Percentiles rank a stretch among this genome's conserved stretches.
Evolutionary conservation across 257 asterid genomes (phyloP).

Genomic region (Penstemon davidsonii): DNA sequence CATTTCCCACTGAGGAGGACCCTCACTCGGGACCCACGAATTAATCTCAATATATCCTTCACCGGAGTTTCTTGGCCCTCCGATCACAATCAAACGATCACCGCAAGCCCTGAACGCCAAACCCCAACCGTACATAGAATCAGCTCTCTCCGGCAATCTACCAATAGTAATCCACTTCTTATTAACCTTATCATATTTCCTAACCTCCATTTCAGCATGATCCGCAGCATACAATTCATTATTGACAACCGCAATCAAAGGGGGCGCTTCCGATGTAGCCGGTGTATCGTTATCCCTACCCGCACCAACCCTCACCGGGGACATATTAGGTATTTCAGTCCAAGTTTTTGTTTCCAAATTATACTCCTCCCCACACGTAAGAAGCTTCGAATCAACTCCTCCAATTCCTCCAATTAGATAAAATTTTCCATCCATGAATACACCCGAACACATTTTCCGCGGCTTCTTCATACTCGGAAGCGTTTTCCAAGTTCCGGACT

Average conservation of each 20-base stretch:
- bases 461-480: constrained; percentile 75
- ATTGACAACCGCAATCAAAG: constrained; percentile 80
- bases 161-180: constrained; percentile 60
- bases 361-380: constrained; percentile 54
- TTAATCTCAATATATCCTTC: constrained; percentile 55
- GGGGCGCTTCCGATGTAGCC: constrained; percentile 82
- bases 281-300: constrained; percentile 56
- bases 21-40: constrained; percentile 54
- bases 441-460: constrained; percentile 86
- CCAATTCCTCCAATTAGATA: constrained; percentile 72
- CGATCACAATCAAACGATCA: constrained; percentile 62
- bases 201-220: constrained; percentile 75
- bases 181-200: constrained; percentile 53
- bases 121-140: constrained; percentile 74
- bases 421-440: constrained; percentile 72
- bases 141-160: constrained; percentile 72
- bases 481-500: constrained; percentile 49
- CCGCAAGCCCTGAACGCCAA: constrained; percentile 61
- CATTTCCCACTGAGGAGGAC: constrained; percentile 52
- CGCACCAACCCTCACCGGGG: constrained; percentile 60
- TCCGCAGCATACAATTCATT: constrained; percentile 82
- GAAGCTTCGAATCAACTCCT: constrained; percentile 33
- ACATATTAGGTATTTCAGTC: constrained; percentile 85
- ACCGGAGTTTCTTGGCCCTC: constrained; percentile 60
- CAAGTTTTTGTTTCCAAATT: constrained; percentile 50